Percentiles rank a stretch among this genome's conserved stretches.
phyloP scores from a whole-genome alignment of 192 early-diverging fungal species.

The Lobosporangium transversale region DNA sequence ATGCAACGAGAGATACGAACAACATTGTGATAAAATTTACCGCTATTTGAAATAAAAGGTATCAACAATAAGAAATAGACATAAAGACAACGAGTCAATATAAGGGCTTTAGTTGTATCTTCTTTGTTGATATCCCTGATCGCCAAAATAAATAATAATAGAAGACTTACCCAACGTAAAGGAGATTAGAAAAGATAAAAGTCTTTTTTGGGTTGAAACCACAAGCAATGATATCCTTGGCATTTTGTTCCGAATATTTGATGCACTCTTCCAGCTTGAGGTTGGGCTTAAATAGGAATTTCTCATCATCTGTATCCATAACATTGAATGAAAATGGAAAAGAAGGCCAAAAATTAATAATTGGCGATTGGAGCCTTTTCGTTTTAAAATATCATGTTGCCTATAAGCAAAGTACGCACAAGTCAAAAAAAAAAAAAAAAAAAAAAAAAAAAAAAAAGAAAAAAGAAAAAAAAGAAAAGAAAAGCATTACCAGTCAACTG shows the following conservation, averaged over 20 bases:
- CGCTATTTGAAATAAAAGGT: slow-evolving; percentile 57
- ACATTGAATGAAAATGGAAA: background rate
- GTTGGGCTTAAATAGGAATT: slow-evolving; percentile 94
- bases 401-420: too few species aligned
- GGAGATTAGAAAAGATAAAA: slow-evolving; percentile 95
- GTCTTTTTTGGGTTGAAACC: slow-evolving; percentile 96
- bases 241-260: slow-evolving; percentile 82
- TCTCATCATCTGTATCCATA: slow-evolving; percentile 84
- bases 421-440: too few species aligned
- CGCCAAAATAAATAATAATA: too few species aligned
- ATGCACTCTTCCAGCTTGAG: slow-evolving; percentile 84
- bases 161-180: slow-evolving; percentile 82
- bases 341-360: too few species aligned
- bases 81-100: background rate
- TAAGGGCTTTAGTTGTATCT: too few species aligned
- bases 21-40: slow-evolving; percentile 95
- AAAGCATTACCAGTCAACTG: slow-evolving; percentile 80
- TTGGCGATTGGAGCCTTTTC: too few species aligned
- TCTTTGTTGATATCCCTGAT: too few species aligned
- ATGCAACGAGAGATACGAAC: slow-evolving; percentile 88
- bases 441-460: background rate
- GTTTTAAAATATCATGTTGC: too few species aligned
- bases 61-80: background rate
- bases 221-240: slow-evolving; percentile 93
- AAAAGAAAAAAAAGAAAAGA: background rate